These are phyloP conservation scores for Chlamydomonas sphaeroides DNA, from an alignment of 139 green algal species.

Conservation along the genomic window DNA sequence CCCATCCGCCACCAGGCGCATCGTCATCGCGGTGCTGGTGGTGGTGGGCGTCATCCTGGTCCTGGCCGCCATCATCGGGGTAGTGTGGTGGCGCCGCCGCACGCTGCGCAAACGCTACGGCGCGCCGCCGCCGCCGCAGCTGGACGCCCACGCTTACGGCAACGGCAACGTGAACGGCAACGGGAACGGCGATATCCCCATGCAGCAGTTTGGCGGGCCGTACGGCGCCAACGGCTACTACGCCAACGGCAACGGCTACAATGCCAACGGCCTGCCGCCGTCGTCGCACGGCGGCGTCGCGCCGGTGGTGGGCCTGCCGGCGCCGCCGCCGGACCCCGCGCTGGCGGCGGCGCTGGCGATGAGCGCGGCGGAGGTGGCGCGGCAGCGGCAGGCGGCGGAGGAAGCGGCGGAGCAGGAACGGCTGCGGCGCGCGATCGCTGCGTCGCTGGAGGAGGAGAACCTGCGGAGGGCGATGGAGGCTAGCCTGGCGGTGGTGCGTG, in stretches of 20 bases:
- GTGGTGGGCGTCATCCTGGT: background rate
- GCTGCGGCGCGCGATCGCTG: constrained; percentile 3
- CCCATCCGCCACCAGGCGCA: background rate
- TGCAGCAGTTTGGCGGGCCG: too few species aligned
- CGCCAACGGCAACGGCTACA: background rate
- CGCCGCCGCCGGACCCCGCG: background rate
- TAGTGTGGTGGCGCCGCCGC: background rate
- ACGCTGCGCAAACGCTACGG: background rate
- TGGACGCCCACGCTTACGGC: too few species aligned
- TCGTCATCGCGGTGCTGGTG: constrained; percentile 10
- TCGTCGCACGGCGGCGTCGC: background rate
- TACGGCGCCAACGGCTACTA: background rate
- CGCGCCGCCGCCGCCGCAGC: background rate
- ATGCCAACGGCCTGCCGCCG: background rate
- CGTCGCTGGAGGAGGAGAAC: constrained; percentile 39
- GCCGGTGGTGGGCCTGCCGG: background rate
- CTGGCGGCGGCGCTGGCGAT: constrained; percentile 1
- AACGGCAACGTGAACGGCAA: background rate
- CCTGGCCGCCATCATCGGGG: background rate
- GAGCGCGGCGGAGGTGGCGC: background rate
- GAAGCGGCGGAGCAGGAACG: constrained; percentile 1
- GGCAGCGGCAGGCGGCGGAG: background rate
- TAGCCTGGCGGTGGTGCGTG: constrained; percentile 9
- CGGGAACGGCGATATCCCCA: background rate
- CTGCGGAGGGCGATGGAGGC: constrained; percentile 34